A percentile compares a stretch with the other conserved stretches of the same genome.
Conservation (phyloP, 139 green algal species). For the Trebouxia sp. region DNA sequence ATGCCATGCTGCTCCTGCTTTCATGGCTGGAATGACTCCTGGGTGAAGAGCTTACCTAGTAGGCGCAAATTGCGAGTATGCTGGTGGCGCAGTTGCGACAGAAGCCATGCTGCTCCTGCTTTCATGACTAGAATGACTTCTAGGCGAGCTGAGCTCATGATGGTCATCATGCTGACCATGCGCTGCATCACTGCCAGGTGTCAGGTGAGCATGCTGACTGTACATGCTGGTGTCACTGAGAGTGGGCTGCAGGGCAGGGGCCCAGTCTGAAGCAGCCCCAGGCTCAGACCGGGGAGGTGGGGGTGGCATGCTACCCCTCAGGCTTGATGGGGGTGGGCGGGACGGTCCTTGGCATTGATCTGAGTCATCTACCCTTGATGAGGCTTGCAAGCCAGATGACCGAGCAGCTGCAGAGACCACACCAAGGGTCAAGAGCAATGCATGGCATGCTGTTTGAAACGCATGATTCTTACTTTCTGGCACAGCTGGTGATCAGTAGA, state of each 20-base stretch:
- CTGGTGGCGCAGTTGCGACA: conserved; percentile 6
- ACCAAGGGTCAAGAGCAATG: too few species aligned
- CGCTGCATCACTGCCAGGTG: not conserved
- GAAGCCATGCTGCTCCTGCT: conserved; percentile 17
- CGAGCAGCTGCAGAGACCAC: not conserved
- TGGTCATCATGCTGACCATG: not conserved
- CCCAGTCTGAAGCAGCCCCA: not conserved
- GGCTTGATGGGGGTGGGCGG: not conserved
- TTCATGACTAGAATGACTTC: conserved; percentile 4
- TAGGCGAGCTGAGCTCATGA: not conserved
- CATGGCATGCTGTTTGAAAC: too few species aligned
- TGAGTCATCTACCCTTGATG: not conserved
- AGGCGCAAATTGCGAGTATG: not conserved
- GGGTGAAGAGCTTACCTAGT: not conserved
- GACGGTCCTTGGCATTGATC: not conserved
- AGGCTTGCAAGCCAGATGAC: not conserved
- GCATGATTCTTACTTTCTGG: too few species aligned
- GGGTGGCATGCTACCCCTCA: not conserved
- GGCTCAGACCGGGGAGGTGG: not conserved
- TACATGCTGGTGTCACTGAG: not conserved
- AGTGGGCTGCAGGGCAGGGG: not conserved
- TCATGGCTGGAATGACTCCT: conserved; percentile 3
- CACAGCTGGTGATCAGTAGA: too few species aligned
- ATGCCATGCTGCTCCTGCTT: conserved; percentile 13
- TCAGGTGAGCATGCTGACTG: not conserved